Base-by-base conservation (phyloP, 75 land plant genomes). In the Chamaecyparis obtusa region DNA sequence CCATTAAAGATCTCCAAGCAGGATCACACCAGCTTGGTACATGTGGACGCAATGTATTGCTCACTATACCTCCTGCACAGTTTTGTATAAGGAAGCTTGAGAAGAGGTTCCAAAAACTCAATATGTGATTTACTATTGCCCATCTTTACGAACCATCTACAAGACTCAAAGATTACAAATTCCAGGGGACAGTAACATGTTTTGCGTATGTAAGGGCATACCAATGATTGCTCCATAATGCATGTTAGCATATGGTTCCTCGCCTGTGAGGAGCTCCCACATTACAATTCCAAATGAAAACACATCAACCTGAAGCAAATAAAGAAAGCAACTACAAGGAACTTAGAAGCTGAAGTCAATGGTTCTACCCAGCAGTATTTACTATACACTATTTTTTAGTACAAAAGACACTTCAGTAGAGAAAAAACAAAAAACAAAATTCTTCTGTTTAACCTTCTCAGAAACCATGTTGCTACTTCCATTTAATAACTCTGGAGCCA, bases 191-290 rank as follows among this genome's bases (percentile, higher is more conserved):
- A 0, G 14, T 74, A 4, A 32, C 83, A 88, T 0, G 35, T 15
- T 87, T 83, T 19, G 13, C 16, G 35, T 46, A 85, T 87, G 16
- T 35, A 83, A 57, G 54, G 49, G 39, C 86, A 88, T 86, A 96
- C 98, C 97, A 88, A 95, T 95, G 56, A 96, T 94, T 46, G 95
- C 92, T 84, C 97, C 98, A 79, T 94, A 95, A 86, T 96, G 96
- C 94, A 96, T 89, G 69, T 95, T 89, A 13, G 95, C 97, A 86
- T 95, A 96, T 48, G 98, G 97, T 83, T 95, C 97, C 86, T 96
- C 98, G 15, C 97, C 97, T 51, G 98, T 96, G 13, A 94, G 92
- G 74, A 97, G 91, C 87, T 97, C 99, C 99, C 99, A 97, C 99
- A 97, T 94, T 55, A 94, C 94, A 67, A 97, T 94, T 21, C 99